phyloP scores from a whole-genome alignment of 305 asterid species.

The Petunia hybrid region DNA sequence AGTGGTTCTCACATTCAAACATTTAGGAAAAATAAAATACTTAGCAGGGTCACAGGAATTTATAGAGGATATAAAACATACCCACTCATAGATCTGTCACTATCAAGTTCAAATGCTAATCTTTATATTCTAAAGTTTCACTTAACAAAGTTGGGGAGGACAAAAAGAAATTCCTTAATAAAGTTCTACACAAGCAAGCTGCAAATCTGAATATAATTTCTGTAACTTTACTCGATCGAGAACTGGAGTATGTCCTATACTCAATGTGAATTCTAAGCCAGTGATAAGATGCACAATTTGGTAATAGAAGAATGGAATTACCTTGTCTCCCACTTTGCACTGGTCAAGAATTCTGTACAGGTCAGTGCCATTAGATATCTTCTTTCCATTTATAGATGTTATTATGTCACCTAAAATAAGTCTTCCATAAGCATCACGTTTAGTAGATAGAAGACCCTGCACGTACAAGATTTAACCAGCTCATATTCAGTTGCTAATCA shows the following conservation, averaged over 20 bases:
- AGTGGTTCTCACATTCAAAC: neutral
- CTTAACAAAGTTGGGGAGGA: conserved; percentile 5
- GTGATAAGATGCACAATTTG: neutral
- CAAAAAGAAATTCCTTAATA: neutral
- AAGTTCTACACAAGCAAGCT: conserved; percentile 9
- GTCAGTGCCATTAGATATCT: conserved; percentile 85
- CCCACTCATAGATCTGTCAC: neutral
- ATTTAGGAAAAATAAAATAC: neutral
- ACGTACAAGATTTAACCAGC: conserved; percentile 34
- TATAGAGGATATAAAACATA: neutral
- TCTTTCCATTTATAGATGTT: conserved; percentile 88
- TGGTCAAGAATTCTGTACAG: conserved; percentile 96
- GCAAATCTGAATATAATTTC: neutral
- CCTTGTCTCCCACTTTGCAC: conserved; percentile 94
- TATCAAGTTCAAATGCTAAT: neutral
- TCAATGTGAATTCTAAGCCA: conserved; percentile 9
- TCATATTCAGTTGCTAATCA: conserved; percentile 21
- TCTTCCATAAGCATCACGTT: conserved; percentile 93
- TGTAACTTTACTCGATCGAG: neutral
- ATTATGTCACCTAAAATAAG: conserved; percentile 90
- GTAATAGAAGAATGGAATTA: conserved; percentile 37
- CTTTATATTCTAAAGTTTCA: neutral
- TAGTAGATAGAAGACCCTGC: conserved; percentile 91
- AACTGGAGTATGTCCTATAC: neutral
- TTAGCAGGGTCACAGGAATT: neutral